These are phyloP conservation scores for Gynandropsis gynandra DNA, from an alignment of 345 rosid genomes.

Conservation along the genomic window DNA sequence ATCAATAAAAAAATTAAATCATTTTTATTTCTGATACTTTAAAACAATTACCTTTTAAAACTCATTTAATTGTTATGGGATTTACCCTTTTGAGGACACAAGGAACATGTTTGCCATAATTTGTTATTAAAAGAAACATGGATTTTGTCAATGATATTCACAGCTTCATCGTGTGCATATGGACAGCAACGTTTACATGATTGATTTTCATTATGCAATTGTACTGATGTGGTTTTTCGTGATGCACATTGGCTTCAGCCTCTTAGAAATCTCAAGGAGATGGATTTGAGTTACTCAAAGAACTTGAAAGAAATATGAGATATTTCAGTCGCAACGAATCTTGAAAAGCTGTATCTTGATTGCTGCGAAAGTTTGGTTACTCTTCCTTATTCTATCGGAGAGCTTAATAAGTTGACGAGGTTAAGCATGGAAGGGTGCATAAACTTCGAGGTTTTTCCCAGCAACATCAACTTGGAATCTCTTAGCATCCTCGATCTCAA, in stretches of 20 bases:
- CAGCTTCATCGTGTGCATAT: too few species aligned
- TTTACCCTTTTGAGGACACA: too few species aligned
- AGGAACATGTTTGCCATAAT: too few species aligned
- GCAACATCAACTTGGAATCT: conserved; percentile 5
- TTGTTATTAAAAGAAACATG: too few species aligned
- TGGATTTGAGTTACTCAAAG: conserved; percentile 17
- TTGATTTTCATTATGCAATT: neutral
- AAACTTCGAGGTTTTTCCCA: conserved; percentile 11
- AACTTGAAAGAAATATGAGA: conserved; percentile 22
- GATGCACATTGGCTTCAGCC: conserved; percentile 10
- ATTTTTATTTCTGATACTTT: conserved; percentile 13
- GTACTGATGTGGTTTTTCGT: too few species aligned
- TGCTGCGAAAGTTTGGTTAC: conserved; percentile 20
- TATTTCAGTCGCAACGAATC: conserved; percentile 20
- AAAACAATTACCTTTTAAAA: too few species aligned
- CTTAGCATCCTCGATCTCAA: neutral
- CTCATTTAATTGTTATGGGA: too few species aligned
- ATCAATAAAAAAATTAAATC: too few species aligned
- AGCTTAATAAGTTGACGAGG: conserved; percentile 6
- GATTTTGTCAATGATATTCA: too few species aligned
- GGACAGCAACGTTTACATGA: too few species aligned
- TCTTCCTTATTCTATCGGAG: conserved; percentile 8
- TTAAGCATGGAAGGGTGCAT: conserved; percentile 18
- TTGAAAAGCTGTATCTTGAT: conserved; percentile 18
- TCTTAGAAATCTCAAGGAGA: conserved; percentile 17